A percentile compares a stretch with the other conserved stretches of the same genome.
These are phyloP conservation scores for Tremella mesenterica DNA, from an alignment of 768 basidiomycete species.

Conservation along the genomic window DNA sequence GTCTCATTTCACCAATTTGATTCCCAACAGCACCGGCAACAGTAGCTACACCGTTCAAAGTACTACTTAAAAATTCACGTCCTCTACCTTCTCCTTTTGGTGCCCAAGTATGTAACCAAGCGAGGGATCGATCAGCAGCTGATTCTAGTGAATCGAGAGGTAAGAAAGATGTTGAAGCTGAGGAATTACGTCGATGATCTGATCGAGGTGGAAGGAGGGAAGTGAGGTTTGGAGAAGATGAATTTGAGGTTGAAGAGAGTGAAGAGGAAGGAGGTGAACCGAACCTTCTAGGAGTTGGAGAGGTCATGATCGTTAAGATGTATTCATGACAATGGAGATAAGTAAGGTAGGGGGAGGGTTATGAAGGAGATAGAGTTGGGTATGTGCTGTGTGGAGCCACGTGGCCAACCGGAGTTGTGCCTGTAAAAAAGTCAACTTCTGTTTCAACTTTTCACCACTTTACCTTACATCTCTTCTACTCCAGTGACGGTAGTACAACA, in stretches of 20 bases:
- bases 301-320: too few relatives aligned
- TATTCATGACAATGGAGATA: too few relatives aligned
- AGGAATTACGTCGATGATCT: conserved; percentile 16
- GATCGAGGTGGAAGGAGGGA: conserved; percentile 12
- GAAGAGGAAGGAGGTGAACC: too few relatives aligned
- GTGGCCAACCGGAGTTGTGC: too few relatives aligned
- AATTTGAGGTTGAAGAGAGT: conserved; percentile 4
- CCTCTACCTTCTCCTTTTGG: conserved; percentile 34
- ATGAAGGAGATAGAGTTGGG: too few relatives aligned
- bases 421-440: too few relatives aligned
- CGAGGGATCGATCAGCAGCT: conserved; percentile 27
- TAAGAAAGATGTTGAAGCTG: not conserved
- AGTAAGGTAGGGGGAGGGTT: too few relatives aligned
- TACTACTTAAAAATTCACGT: conserved; percentile 25
- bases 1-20: conserved; percentile 11
- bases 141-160: not conserved
- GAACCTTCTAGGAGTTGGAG: too few relatives aligned
- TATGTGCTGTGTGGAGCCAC: too few relatives aligned
- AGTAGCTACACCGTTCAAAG: conserved; percentile 30
- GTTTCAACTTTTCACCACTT: too few relatives aligned
- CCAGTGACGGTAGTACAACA: not conserved
- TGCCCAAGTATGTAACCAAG: conserved; percentile 33
- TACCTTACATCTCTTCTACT: too few relatives aligned
- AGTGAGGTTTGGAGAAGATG: conserved; percentile 1
- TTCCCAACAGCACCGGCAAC: conserved; percentile 29